Conservation (phyloP, 495 filamentous ascomycete genomes). For the Penicillium alfredii region DNA sequence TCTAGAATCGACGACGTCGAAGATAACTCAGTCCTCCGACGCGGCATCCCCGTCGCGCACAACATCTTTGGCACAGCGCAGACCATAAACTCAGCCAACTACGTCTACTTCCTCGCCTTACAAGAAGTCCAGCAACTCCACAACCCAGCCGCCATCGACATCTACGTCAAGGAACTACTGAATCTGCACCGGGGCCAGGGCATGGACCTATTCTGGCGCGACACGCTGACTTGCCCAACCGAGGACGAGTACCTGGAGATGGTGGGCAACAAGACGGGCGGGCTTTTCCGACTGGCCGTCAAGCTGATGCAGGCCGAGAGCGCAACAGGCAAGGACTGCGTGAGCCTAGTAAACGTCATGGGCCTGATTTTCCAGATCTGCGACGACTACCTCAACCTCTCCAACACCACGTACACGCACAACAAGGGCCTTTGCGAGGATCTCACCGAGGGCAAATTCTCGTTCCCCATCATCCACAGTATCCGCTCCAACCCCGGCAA, state of each 20-base stretch:
- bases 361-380: constrained; percentile 94
- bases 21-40: constrained; percentile 75
- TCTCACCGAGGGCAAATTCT: constrained; percentile 96
- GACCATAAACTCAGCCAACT: constrained; percentile 96
- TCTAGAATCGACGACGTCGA: constrained; percentile 81
- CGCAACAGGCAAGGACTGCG: constrained; percentile 56
- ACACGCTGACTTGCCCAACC: constrained; percentile 84
- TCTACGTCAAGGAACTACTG: constrained; percentile 83
- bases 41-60: constrained; percentile 89
- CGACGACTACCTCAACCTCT: constrained; percentile 93
- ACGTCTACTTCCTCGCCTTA: constrained; percentile 88
- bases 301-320: constrained; percentile 96
- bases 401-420: constrained; percentile 59
- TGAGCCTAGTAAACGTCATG: constrained; percentile 81
- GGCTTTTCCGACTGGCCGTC: constrained; percentile 87
- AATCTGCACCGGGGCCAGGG: constrained; percentile 96
- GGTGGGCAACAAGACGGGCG: constrained; percentile 97
- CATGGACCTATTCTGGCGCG: constrained; percentile 97
- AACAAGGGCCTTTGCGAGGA: constrained; percentile 97
- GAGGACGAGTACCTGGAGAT: constrained; percentile 98
- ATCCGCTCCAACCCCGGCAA: constrained; percentile 77
- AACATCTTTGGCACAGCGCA: constrained; percentile 92
- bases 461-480: constrained; percentile 92
- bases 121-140: constrained; percentile 71
- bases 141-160: constrained; percentile 63